Evolutionary conservation across 768 basidiomycete genomes (phyloP), one percentile per base, ranked within the genome.

Genomic region (Paxillus involutus): DNA sequence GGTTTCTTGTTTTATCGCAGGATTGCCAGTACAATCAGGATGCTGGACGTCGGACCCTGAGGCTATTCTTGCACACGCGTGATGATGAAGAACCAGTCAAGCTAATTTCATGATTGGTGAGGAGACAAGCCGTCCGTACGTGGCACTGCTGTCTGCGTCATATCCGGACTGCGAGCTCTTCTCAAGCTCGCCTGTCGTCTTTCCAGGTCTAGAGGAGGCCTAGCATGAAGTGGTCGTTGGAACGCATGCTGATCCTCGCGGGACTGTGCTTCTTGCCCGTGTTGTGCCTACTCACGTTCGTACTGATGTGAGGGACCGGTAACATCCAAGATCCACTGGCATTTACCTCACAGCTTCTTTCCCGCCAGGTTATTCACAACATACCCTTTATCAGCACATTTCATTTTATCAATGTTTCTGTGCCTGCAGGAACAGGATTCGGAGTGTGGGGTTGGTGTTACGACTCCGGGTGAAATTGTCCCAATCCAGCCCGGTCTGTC

Each of bases 391-490:
- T 59, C 36, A 37, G 32, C 11, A 24, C 49, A 14, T 52, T 61
- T 44, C 56, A 58, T 24, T 61, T 59, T 36, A 49, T 59, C 9
- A n/a, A 47, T 19, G 59, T 47, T 21, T 33, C 36, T 17, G 50
- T 49, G 5, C 33, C 49, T 16, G 54, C 29, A 6, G 59, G 57
- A n/a, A 26, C 7, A 33, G 2, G 32, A 12, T 33, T 33, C 7
- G 35, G 35, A 35, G 35, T 35, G 6, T 61, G 59, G 59, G 59
- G 53, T 26, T 59, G 53, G 53, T 61, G 59, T 47, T 54, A 53
- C 19, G 45, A 59, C 33, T 47, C 33, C 13, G 47, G 50, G 17
- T 57, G 53, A 26, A 16, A 36, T 33, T 61, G 54, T 41, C 51
- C 49, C 26, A 46, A 41, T 40, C 44, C 43, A 24, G 36, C 44